Percentiles rank a stretch among this genome's conserved stretches.
Evolutionary conservation across 2,329 filamentous ascomycete species (phyloP).

Genomic region (Fusarium sp.): DNA sequence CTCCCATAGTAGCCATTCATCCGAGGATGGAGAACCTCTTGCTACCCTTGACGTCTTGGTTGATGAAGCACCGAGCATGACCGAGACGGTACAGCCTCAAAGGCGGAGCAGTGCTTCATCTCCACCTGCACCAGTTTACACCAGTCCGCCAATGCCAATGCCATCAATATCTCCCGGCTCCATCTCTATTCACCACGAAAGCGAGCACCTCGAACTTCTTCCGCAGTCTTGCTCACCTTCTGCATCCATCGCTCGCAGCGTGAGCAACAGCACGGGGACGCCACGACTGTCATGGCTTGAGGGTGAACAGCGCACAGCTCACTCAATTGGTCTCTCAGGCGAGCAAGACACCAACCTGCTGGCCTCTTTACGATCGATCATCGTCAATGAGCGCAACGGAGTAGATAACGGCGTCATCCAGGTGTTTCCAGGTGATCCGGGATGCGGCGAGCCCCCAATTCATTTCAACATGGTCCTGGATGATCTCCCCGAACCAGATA

Average conservation of each 20-base stretch:
- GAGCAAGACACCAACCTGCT: conserved; percentile 23
- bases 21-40: conserved; percentile 5
- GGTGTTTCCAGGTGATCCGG: conserved; percentile 19
- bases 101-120: neutral
- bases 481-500: conserved; percentile 51
- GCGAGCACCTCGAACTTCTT: neutral
- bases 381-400: conserved; percentile 16
- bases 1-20: neutral
- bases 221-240: conserved; percentile 4
- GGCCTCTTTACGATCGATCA: conserved; percentile 15
- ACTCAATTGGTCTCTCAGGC: conserved; percentile 18
- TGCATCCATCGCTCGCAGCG: neutral
- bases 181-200: conserved; percentile 1
- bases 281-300: conserved; percentile 12
- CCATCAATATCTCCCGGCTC: conserved; percentile 9
- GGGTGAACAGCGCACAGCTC: conserved; percentile 16
- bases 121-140: neutral
- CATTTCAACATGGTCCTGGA: conserved; percentile 54
- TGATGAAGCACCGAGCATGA: neutral
- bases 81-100: neutral
- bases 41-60: neutral
- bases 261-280: conserved; percentile 3
- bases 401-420: conserved; percentile 15
- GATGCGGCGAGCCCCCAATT: conserved; percentile 46
- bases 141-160: neutral